Conservation (phyloP, 345 rosid genomes). For the Eucalyptus sp. region DNA sequence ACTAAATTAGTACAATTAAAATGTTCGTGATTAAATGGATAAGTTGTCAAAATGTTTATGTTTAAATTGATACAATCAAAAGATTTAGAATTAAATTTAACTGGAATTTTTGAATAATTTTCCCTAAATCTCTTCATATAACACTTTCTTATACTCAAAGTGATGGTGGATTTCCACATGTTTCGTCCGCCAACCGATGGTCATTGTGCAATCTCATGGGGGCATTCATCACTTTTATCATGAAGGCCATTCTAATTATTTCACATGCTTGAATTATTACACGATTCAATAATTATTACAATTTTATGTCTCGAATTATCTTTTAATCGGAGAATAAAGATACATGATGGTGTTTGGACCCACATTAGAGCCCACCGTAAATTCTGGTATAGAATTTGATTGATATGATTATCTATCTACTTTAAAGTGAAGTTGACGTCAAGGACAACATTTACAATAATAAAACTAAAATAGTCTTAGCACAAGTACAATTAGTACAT, state of each 20-base stretch:
- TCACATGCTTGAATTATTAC: neutral
- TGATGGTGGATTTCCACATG: fast-evolving
- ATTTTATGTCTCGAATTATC: neutral
- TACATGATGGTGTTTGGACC: fast-evolving
- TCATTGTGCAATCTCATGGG: neutral
- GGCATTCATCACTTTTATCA: neutral
- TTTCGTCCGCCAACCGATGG: too few species aligned
- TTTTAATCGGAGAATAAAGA: neutral
- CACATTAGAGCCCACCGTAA: neutral
- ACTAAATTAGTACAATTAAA: too few species aligned
- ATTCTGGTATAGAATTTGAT: neutral
- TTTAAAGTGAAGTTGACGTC: neutral
- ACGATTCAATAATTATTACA: neutral
- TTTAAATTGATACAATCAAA: too few species aligned
- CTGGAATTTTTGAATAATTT: too few species aligned
- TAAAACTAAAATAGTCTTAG: neutral
- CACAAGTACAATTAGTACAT: neutral
- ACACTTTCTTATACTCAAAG: neutral
- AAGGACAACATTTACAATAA: neutral
- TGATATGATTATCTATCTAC: neutral
- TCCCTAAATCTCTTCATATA: too few species aligned
- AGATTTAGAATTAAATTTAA: too few species aligned
- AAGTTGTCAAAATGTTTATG: too few species aligned
- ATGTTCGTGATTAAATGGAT: fast-evolving
- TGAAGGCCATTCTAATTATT: neutral